Evolutionary conservation across 2,329 filamentous ascomycete genomes (phyloP).

Genomic region (Metarhizium sp.): DNA sequence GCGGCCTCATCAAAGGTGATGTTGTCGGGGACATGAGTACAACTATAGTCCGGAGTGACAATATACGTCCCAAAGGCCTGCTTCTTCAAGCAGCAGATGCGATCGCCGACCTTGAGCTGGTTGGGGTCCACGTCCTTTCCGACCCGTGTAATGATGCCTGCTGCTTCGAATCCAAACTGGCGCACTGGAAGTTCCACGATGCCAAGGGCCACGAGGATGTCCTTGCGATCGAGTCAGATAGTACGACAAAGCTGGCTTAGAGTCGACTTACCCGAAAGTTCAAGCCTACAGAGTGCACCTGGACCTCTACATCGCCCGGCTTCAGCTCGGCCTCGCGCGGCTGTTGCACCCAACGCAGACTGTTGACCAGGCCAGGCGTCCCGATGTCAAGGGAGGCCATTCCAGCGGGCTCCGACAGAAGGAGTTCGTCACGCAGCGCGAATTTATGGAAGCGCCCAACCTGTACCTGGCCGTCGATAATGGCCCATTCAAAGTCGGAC

Average conservation of each 20-base stretch:
- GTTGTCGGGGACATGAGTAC: too few relatives aligned
- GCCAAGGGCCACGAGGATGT: slow-evolving; percentile 4
- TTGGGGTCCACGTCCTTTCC: slow-evolving; percentile 4
- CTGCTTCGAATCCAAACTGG: slow-evolving; percentile 10
- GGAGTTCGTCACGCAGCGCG: background rate
- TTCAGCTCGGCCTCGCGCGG: background rate
- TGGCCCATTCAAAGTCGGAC: background rate
- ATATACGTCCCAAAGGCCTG: too few relatives aligned
- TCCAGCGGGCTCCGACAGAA: background rate
- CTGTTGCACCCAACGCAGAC: background rate
- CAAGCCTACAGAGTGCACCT: slow-evolving; percentile 1
- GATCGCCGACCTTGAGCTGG: slow-evolving; percentile 6
- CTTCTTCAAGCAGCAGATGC: too few relatives aligned
- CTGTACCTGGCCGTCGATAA: background rate
- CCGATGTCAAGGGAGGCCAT: background rate
- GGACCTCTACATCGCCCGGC: slow-evolving; percentile 1
- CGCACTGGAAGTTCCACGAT: background rate
- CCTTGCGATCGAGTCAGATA: background rate
- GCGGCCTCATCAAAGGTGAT: too few relatives aligned
- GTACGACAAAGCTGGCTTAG: too few relatives aligned
- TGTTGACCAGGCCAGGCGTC: background rate
- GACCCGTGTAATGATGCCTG: slow-evolving; percentile 11
- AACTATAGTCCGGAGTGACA: too few relatives aligned
- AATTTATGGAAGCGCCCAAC: background rate
- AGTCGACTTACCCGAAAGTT: background rate